These are phyloP conservation scores for Aspergillus bombycis DNA, from an alignment of 2,329 filamentous ascomycete genomes.

Conservation along the genomic window DNA sequence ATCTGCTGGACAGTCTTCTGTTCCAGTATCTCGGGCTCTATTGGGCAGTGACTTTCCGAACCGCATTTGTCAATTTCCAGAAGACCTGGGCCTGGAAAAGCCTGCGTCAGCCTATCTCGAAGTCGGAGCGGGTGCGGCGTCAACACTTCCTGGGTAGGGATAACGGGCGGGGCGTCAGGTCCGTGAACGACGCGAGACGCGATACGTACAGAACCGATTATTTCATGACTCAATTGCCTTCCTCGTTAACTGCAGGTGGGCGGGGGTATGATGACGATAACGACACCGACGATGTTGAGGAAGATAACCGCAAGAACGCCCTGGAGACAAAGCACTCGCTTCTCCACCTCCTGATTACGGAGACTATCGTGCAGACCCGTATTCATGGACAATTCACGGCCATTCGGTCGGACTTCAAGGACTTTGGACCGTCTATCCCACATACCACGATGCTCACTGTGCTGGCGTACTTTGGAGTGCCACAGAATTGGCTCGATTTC, in stretches of 20 bases:
- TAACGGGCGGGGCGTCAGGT: constrained; percentile 15
- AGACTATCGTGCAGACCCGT: constrained; percentile 55
- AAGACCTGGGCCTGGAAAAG: constrained; percentile 47
- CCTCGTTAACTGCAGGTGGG: constrained; percentile 39
- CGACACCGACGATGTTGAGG: constrained; percentile 27
- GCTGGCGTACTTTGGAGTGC: constrained; percentile 62
- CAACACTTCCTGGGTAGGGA: constrained; percentile 46
- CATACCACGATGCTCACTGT: constrained; percentile 63
- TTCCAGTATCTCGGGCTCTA: constrained; percentile 58
- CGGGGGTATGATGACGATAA: constrained; percentile 45
- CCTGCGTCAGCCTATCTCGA: constrained; percentile 35
- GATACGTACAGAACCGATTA: constrained; percentile 49
- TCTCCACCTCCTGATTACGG: constrained; percentile 59
- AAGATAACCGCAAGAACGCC: constrained; percentile 46
- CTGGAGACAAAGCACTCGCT: constrained; percentile 59
- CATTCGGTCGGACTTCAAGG: constrained; percentile 61
- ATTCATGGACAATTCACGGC: constrained; percentile 56
- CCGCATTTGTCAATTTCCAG: constrained; percentile 42
- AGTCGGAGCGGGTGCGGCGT: constrained; percentile 46
- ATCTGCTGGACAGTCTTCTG: constrained; percentile 59
- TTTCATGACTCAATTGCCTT: constrained; percentile 61
- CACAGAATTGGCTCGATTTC: constrained; percentile 59
- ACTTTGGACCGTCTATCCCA: constrained; percentile 61
- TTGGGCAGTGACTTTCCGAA: constrained; percentile 54
- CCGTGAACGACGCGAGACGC: constrained; percentile 38